These are phyloP conservation scores for Diaporthe sp. DNA, from an alignment of 2,329 filamentous ascomycete species.

Conservation along the genomic window DNA sequence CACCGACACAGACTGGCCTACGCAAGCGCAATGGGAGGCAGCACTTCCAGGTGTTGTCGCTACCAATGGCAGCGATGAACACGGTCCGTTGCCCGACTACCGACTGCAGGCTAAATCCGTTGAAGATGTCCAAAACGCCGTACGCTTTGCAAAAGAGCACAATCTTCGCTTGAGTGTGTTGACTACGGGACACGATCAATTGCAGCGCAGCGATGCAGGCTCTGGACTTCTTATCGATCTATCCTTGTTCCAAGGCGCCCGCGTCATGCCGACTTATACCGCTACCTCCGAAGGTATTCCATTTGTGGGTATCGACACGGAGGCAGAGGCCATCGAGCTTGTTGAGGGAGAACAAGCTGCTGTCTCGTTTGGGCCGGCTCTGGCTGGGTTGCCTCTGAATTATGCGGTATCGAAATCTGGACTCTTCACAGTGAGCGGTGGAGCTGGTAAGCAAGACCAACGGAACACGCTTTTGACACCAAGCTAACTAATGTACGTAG, in stretches of 20 bases:
- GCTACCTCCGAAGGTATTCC: conserved; percentile 1
- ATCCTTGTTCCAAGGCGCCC: conserved; percentile 3
- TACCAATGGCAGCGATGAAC: conserved; percentile 3
- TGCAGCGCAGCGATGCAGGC: conserved; percentile 11
- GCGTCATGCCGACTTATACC: neutral
- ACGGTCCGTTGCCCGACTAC: conserved; percentile 11
- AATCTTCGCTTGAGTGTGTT: neutral
- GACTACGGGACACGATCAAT: conserved; percentile 6
- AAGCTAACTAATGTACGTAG: neutral
- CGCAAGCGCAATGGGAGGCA: conserved; percentile 3
- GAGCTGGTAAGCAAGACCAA: neutral
- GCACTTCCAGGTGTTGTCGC: neutral
- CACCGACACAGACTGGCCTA: neutral
- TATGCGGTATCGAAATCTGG: conserved; percentile 1
- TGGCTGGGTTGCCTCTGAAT: neutral
- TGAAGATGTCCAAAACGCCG: conserved; percentile 1
- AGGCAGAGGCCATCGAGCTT: neutral
- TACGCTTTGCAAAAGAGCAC: conserved; percentile 10
- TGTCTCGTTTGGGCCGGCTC: conserved; percentile 14
- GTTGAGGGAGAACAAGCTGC: conserved; percentile 12
- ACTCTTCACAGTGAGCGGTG: neutral
- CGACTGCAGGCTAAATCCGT: neutral
- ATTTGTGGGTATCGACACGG: neutral
- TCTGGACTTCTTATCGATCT: conserved; percentile 4
- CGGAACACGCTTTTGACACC: neutral